Conservation (phyloP, 2,329 filamentous ascomycete species). For the Microsporum audouinii region DNA sequence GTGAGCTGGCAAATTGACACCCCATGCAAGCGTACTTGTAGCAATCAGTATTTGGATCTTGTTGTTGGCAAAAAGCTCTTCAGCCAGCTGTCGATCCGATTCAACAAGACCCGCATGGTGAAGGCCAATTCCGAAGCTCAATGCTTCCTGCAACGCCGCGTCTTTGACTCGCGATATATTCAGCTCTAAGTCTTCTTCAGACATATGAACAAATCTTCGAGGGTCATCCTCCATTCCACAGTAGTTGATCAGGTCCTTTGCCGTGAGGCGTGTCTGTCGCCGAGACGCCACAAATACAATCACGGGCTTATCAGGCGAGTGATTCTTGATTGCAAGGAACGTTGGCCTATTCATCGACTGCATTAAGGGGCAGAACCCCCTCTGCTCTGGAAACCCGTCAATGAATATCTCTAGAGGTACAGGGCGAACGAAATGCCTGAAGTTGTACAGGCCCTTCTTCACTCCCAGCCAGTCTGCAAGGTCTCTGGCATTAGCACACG, state of each 20-base stretch:
- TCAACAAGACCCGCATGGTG: conserved; percentile 97
- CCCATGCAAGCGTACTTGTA: conserved; percentile 94
- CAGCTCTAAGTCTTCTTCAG: conserved; percentile 80
- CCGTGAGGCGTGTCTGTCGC: conserved; percentile 85
- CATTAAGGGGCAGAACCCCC: conserved; percentile 95
- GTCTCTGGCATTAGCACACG: conserved; percentile 89
- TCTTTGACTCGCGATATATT: conserved; percentile 89
- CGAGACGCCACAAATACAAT: conserved; percentile 97
- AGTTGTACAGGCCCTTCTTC: conserved; percentile 92
- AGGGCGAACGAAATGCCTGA: conserved; percentile 89
- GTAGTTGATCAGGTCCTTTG: conserved; percentile 91
- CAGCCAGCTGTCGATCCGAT: conserved; percentile 77
- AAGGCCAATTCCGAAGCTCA: conserved; percentile 91
- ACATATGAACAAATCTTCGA: conserved; percentile 82
- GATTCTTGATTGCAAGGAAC: conserved; percentile 89
- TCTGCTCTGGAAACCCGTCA: conserved; percentile 88
- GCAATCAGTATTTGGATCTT: conserved; percentile 96
- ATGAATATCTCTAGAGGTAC: conserved; percentile 95
- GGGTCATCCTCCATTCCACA: conserved; percentile 99
- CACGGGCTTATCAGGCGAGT: conserved; percentile 91
- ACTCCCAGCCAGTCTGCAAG: conserved; percentile 95
- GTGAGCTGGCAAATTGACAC: conserved; percentile 93
- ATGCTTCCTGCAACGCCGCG: conserved; percentile 79
- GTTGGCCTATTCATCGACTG: conserved; percentile 98
- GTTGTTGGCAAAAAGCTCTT: conserved; percentile 93